phyloP scores from a whole-genome alignment of 352 stramenopile genomes.

The Pythium scleroteichum region DNA sequence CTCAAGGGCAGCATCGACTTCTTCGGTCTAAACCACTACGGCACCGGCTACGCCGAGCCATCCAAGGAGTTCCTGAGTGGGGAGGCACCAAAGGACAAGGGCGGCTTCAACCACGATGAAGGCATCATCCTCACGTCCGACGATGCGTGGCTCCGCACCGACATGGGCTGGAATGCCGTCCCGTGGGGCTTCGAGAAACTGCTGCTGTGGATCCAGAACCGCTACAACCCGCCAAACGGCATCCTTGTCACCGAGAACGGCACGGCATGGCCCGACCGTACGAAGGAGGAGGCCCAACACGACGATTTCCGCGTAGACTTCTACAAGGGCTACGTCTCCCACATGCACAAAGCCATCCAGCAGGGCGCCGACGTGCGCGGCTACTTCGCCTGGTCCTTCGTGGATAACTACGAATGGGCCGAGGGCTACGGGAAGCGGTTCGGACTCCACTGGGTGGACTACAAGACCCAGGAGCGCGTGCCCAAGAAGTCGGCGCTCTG shows the following conservation, averaged over 20 bases:
- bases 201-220: conserved; percentile 84
- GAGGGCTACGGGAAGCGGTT: conserved; percentile 60
- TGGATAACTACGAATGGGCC: conserved; percentile 97
- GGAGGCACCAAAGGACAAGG: conserved; percentile 22
- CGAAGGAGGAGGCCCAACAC: conserved; percentile 30
- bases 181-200: conserved; percentile 85
- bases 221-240: conserved; percentile 71
- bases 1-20: conserved; percentile 90
- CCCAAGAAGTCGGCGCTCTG: conserved; percentile 61
- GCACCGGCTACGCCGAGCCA: conserved; percentile 48
- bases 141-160: conserved; percentile 45
- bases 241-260: conserved; percentile 95
- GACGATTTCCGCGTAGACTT: conserved; percentile 83
- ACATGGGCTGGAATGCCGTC: conserved; percentile 82
- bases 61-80: conserved; percentile 47
- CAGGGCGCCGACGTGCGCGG: conserved; percentile 65
- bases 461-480: conserved; percentile 46
- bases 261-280: conserved; percentile 44
- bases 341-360: conserved; percentile 56
- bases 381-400: conserved; percentile 92
- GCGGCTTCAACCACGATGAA: conserved; percentile 38
- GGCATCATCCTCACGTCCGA: conserved; percentile 40
- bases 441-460: conserved; percentile 53
- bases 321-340: conserved; percentile 70
- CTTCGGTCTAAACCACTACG: conserved; percentile 96